phyloP scores from a whole-genome alignment of 305 asterid species.

The Fraxinus latifolia region DNA sequence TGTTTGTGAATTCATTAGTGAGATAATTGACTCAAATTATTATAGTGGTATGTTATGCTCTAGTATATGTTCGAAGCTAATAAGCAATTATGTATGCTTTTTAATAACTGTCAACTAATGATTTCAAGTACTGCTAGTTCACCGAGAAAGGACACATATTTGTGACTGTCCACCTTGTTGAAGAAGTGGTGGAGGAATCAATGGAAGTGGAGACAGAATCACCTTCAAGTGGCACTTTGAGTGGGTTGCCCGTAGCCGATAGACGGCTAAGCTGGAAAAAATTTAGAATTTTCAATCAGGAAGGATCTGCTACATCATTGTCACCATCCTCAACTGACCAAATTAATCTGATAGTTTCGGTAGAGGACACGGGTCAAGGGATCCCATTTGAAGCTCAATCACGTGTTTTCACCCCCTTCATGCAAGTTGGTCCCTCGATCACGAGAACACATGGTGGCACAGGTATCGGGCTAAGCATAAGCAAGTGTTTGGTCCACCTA shows the following conservation, averaged over 20 bases:
- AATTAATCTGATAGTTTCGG: slow-evolving; percentile 71
- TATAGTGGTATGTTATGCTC: neutral
- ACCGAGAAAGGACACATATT: slow-evolving; percentile 92
- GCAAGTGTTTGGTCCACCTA: slow-evolving; percentile 94
- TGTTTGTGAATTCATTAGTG: neutral
- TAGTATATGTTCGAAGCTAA: neutral
- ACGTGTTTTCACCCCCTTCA: slow-evolving; percentile 83
- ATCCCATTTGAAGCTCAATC: slow-evolving; percentile 79
- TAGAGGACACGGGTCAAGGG: slow-evolving; percentile 96
- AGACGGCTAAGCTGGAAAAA: slow-evolving; percentile 67
- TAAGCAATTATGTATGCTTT: neutral
- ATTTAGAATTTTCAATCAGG: slow-evolving; percentile 54
- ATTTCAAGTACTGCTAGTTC: slow-evolving; percentile 50
- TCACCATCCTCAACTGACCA: slow-evolving; percentile 42
- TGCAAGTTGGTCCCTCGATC: slow-evolving; percentile 93
- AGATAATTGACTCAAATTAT: neutral
- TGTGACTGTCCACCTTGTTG: slow-evolving; percentile 77
- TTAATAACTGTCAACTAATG: slow-evolving; percentile 1
- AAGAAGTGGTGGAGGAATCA: slow-evolving; percentile 58
- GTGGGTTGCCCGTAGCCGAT: slow-evolving; percentile 78
- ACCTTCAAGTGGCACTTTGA: slow-evolving; percentile 46
- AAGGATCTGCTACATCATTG: slow-evolving; percentile 35
- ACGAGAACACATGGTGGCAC: slow-evolving; percentile 97
- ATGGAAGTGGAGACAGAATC: slow-evolving; percentile 36
- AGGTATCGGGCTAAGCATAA: slow-evolving; percentile 94